A percentile compares a stretch with the other conserved stretches of the same genome.
Conservation (phyloP, 2,329 filamentous ascomycete genomes). For the Blastomyces percursus region DNA sequence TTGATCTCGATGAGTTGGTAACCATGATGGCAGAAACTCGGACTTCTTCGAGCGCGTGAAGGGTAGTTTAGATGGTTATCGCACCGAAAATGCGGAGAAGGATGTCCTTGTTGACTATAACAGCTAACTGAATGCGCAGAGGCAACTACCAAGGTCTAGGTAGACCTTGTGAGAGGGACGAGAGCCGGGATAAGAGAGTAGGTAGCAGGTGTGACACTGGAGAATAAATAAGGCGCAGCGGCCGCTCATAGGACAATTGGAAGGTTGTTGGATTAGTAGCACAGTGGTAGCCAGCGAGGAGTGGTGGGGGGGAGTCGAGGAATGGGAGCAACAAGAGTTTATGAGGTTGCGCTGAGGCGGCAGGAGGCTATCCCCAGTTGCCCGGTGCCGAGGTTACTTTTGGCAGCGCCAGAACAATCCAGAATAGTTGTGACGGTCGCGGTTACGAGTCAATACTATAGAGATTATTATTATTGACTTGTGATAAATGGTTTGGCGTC, state of each 20-base stretch:
- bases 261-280: neutral
- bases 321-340: neutral
- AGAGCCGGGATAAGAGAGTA: neutral
- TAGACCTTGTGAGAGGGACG: neutral
- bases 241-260: neutral
- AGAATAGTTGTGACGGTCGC: neutral
- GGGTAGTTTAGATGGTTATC: neutral
- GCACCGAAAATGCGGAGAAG: neutral
- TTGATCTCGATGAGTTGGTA: conserved; percentile 21
- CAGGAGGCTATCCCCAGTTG: conserved; percentile 15
- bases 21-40: conserved; percentile 23
- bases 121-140: neutral
- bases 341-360: neutral
- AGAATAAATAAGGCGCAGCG: neutral
- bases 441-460: too few relatives aligned
- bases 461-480: too few relatives aligned
- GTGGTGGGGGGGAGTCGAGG: neutral
- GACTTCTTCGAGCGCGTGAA: neutral
- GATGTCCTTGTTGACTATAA: neutral
- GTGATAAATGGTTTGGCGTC: neutral
- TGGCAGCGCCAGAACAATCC: neutral
- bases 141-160: neutral
- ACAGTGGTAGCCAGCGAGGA: neutral
- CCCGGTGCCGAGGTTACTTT: conserved; percentile 10
- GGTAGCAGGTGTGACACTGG: neutral